Evolutionary conservation across 495 filamentous ascomycete species (phyloP).

Genomic region (Penicillium bovifimosum): DNA sequence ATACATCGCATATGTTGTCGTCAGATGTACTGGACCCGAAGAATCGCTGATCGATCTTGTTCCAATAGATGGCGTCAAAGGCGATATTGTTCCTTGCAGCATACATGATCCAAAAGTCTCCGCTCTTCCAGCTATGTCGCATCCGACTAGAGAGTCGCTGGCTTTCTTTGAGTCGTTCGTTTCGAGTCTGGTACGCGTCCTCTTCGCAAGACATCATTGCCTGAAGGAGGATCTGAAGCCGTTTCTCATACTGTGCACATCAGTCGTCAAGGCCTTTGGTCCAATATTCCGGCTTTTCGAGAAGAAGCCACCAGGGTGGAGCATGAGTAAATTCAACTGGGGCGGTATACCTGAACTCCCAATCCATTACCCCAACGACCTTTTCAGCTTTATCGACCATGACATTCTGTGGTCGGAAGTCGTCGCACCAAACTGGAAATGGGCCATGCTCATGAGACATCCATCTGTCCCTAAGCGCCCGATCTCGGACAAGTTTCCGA

Average conservation of each 20-base stretch:
- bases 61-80: too few relatives aligned
- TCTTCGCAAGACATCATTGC: constrained; percentile 12
- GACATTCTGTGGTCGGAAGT: constrained; percentile 26
- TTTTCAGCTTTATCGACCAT: constrained; percentile 12
- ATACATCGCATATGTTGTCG: not conserved
- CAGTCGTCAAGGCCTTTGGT: constrained; percentile 14
- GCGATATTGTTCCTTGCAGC: constrained; percentile 10
- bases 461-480: constrained; percentile 5
- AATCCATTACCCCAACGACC: constrained; percentile 6
- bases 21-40: not conserved
- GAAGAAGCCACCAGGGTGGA: constrained; percentile 12
- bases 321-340: constrained; percentile 9
- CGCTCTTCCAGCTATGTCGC: constrained; percentile 11
- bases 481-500: constrained; percentile 23
- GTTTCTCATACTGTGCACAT: constrained; percentile 11
- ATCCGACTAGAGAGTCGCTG: constrained; percentile 12
- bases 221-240: constrained; percentile 10
- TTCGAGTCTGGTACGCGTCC: constrained; percentile 1
- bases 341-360: constrained; percentile 16
- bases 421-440: constrained; percentile 30
- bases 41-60: constrained; percentile 12
- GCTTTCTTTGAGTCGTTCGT: not conserved
- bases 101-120: constrained; percentile 13
- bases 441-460: constrained; percentile 10
- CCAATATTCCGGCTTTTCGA: constrained; percentile 11